These are phyloP conservation scores for Kodamaea lidongshanica DNA, from an alignment of 805 yeast species.

Conservation along the genomic window DNA sequence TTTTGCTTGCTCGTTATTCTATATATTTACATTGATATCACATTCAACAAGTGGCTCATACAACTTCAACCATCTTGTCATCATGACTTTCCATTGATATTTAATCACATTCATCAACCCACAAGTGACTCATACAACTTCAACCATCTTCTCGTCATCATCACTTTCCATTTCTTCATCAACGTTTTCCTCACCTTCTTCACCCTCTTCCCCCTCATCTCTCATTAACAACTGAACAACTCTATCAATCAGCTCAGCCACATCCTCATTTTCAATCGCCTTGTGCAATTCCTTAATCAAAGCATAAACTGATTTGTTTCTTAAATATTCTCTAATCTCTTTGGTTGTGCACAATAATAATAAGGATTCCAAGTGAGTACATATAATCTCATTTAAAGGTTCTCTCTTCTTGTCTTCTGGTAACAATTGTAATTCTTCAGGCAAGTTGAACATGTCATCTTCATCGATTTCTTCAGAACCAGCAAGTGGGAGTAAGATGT, in stretches of 20 bases:
- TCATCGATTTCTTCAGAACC: constrained; percentile 69
- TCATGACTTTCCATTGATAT: too few relatives aligned
- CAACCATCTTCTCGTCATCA: constrained; percentile 49
- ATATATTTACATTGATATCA: too few relatives aligned
- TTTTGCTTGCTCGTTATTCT: too few relatives aligned
- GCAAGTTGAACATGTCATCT: constrained; percentile 82
- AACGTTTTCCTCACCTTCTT: constrained; percentile 19
- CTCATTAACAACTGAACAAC: constrained; percentile 88
- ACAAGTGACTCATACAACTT: constrained; percentile 46
- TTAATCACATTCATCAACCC: too few relatives aligned
- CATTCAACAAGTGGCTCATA: too few relatives aligned
- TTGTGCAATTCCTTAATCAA: constrained; percentile 81
- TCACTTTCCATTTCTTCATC: constrained; percentile 37
- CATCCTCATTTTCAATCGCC: constrained; percentile 32
- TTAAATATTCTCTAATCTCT: constrained; percentile 64
- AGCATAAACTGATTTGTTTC: constrained; percentile 81
- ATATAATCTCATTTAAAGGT: constrained; percentile 55
- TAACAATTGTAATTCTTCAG: constrained; percentile 78
- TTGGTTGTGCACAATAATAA: constrained; percentile 73
- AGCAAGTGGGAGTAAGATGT: constrained; percentile 74
- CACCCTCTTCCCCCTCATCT: constrained; percentile 67
- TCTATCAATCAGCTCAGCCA: constrained; percentile 71
- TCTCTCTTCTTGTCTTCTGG: constrained; percentile 76
- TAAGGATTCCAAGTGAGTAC: constrained; percentile 73
- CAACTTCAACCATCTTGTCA: too few relatives aligned